Percentiles rank a stretch among this genome's conserved stretches.
These are phyloP conservation scores for Cyclostephanos tholiformis DNA, from an alignment of 108 stramenopile genomes.

Conservation along the genomic window DNA sequence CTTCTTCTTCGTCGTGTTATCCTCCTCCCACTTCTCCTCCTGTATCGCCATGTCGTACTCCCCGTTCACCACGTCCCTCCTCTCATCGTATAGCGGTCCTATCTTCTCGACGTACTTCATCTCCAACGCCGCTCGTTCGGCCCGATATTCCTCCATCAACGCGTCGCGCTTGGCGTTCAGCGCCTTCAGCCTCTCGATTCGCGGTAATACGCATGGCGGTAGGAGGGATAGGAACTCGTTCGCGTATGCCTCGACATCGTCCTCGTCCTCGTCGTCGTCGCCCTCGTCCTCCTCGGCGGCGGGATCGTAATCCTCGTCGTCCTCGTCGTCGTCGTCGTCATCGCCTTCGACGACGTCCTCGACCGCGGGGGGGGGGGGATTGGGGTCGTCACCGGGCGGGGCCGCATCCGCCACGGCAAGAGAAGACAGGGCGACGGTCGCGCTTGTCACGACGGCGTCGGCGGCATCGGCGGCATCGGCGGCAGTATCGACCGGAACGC, in stretches of 20 bases:
- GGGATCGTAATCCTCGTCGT: neutral
- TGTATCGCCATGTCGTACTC: conserved; percentile 35
- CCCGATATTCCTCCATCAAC: conserved; percentile 64
- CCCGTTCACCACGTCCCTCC: conserved; percentile 54
- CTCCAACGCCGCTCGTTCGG: conserved; percentile 84
- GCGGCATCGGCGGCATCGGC: neutral
- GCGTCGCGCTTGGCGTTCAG: conserved; percentile 64
- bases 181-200: conserved; percentile 65
- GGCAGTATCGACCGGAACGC: too few species aligned
- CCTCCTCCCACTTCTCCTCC: conserved; percentile 50
- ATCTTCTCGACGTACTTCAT: conserved; percentile 59
- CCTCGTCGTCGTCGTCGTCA: neutral
- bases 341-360: neutral
- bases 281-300: conserved; percentile 9
- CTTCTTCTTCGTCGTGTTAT: conserved; percentile 23
- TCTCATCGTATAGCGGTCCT: conserved; percentile 70
- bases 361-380: neutral
- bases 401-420: neutral
- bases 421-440: neutral
- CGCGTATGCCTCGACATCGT: conserved; percentile 2
- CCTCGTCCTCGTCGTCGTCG: neutral
- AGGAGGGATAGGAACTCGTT: conserved; percentile 51
- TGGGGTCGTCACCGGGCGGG: neutral
- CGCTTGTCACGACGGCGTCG: neutral
- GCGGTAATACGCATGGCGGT: conserved; percentile 53